These are phyloP conservation scores for Nidularia sp. DNA, from an alignment of 768 basidiomycete species.

Conservation along the genomic window DNA sequence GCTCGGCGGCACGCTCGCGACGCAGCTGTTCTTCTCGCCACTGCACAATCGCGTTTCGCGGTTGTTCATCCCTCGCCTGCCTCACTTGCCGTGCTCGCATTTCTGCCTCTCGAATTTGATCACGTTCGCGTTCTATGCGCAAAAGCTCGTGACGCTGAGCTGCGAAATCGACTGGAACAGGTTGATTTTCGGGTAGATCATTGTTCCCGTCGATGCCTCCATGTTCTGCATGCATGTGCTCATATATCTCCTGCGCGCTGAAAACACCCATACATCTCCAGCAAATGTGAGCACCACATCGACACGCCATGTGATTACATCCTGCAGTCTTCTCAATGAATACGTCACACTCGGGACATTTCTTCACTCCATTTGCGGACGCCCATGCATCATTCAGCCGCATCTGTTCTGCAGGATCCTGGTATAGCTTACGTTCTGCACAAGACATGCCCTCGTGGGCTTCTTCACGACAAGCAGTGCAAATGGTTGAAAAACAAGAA, in stretches of 20 bases:
- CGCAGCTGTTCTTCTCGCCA: no score
- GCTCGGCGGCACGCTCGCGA: no score
- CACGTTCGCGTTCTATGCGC: no score
- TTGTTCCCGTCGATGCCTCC: slow-evolving; percentile 8
- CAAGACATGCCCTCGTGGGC: slow-evolving; percentile 52
- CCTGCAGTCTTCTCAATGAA: slow-evolving; percentile 48
- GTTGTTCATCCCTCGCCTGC: no score
- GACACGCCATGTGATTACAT: slow-evolving; percentile 53
- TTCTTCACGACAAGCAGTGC: slow-evolving; percentile 44
- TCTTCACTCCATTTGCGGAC: slow-evolving; percentile 29
- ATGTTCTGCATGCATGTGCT: slow-evolving; percentile 28
- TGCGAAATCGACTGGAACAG: not conserved
- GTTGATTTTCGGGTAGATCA: not conserved
- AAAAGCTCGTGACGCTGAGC: not conserved
- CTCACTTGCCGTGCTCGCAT: no score
- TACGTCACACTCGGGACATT: slow-evolving; percentile 41
- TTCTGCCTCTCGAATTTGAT: no score
- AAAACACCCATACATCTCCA: slow-evolving; percentile 52
- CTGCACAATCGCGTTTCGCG: no score
- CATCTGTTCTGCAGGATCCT: slow-evolving; percentile 36
- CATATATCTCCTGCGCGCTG: slow-evolving; percentile 11
- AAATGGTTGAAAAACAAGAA: slow-evolving; percentile 46
- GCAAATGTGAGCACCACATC: slow-evolving; percentile 48
- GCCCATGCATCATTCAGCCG: slow-evolving; percentile 37
- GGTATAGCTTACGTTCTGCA: slow-evolving; percentile 25